phyloP scores from a whole-genome alignment of 306 rosid species.

The Parietaria judaica region DNA sequence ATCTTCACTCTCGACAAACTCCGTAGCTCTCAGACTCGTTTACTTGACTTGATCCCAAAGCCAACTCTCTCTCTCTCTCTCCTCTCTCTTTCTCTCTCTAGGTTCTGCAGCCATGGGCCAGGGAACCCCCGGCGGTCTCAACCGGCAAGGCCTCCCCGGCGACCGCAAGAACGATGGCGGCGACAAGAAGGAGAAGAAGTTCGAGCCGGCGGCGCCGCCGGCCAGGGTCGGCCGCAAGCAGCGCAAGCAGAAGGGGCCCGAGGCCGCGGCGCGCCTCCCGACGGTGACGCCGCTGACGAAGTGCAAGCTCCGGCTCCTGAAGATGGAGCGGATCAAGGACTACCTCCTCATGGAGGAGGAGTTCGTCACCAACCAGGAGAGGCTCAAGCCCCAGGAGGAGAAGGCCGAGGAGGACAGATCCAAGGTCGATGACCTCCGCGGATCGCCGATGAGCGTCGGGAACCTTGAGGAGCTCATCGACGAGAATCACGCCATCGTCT shows the following conservation, averaged over 20 bases:
- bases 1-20: too few species aligned
- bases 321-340: conserved; percentile 87
- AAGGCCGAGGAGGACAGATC: conserved; percentile 98
- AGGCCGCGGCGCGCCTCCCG: conserved; percentile 80
- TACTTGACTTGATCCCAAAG: conserved; percentile 29
- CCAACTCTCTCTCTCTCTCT: conserved; percentile 7
- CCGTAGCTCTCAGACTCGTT: background rate
- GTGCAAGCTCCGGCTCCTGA: conserved; percentile 75
- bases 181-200: conserved; percentile 89
- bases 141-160: conserved; percentile 73
- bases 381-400: conserved; percentile 94
- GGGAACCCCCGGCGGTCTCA: conserved; percentile 87
- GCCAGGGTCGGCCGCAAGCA: conserved; percentile 87
- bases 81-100: background rate
- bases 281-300: conserved; percentile 73
- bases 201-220: conserved; percentile 91
- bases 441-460: conserved; percentile 97
- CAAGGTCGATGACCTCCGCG: conserved; percentile 92
- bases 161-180: conserved; percentile 68
- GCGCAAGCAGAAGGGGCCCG: conserved; percentile 88
- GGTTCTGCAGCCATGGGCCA: conserved; percentile 50
- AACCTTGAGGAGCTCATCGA: conserved; percentile 88
- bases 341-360: conserved; percentile 93
- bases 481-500: conserved; percentile 94
- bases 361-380: conserved; percentile 86